A percentile compares a stretch with the other conserved stretches of the same genome.
Evolutionary conservation across 768 basidiomycete species (phyloP).

Genomic region (Cantharellus anzutake): DNA sequence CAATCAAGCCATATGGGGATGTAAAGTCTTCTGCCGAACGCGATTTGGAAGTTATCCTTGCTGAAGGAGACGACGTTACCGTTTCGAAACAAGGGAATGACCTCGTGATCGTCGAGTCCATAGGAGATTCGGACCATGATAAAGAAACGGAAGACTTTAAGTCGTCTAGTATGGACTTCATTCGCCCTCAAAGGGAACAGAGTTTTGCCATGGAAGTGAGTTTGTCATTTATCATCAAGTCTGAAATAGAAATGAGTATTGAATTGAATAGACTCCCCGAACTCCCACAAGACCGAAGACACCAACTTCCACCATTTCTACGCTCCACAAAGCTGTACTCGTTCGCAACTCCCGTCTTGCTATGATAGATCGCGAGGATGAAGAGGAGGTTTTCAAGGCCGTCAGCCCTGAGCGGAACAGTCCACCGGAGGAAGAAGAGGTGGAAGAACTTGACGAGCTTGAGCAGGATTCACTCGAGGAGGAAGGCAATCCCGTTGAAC

Average conservation of each 20-base stretch:
- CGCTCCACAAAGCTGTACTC: conserved; percentile 8
- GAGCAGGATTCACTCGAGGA: background rate
- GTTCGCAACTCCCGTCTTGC: conserved; percentile 7
- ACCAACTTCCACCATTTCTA: background rate
- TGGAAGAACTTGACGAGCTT: background rate
- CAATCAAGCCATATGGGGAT: conserved; percentile 14
- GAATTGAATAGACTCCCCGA: background rate
- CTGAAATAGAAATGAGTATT: background rate
- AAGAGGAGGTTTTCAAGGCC: conserved; percentile 6
- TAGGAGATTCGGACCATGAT: background rate
- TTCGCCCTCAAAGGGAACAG: background rate
- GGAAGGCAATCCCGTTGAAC: background rate
- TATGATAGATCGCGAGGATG: conserved; percentile 4
- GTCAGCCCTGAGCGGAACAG: conserved; percentile 6
- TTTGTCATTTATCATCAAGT: background rate
- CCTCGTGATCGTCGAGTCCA: conserved; percentile 42
- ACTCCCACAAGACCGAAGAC: background rate
- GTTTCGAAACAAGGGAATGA: conserved; percentile 54
- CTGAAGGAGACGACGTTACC: conserved; percentile 37
- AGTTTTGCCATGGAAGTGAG: too few relatives aligned
- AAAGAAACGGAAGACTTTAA: background rate
- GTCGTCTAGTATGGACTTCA: background rate
- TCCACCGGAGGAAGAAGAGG: background rate
- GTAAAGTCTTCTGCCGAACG: conserved; percentile 1
- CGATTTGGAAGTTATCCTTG: conserved; percentile 29